A percentile compares a stretch with the other conserved stretches of the same genome.
Conservation (phyloP, 163 green algal species). For the Chlamydomonas reinhardtii region DNA sequence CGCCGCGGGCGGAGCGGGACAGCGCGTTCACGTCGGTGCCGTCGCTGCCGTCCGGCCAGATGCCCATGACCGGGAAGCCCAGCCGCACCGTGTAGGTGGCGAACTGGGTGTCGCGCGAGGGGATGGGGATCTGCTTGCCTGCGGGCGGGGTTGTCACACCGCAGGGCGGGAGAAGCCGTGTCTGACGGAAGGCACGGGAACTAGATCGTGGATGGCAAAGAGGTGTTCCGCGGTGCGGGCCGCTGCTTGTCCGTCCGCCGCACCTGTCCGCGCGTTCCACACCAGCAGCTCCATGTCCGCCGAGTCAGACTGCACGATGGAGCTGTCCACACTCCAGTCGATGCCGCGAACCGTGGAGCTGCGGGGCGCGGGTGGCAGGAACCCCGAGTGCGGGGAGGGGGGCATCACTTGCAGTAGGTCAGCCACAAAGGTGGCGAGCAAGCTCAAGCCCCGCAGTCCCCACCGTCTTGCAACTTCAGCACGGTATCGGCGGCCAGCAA, state of each 20-base stretch:
- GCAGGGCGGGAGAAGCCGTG: too few species aligned
- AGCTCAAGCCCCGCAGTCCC: too few species aligned
- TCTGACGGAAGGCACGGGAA: too few species aligned
- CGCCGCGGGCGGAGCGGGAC: slow-evolving; percentile 36
- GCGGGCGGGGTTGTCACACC: not conserved
- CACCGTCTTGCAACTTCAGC: too few species aligned
- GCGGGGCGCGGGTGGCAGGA: not conserved
- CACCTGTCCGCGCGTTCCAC: slow-evolving; percentile 72
- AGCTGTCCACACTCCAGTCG: slow-evolving; percentile 70
- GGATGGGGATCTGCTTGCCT: slow-evolving; percentile 58
- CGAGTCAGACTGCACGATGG: slow-evolving; percentile 65
- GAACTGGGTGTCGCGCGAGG: slow-evolving; percentile 65
- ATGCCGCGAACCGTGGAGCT: slow-evolving; percentile 68
- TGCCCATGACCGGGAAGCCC: slow-evolving; percentile 81
- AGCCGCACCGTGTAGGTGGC: slow-evolving; percentile 69
- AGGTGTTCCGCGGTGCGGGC: too few species aligned
- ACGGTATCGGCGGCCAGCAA: too few species aligned
- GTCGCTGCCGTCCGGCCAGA: slow-evolving; percentile 68
- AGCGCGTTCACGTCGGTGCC: slow-evolving; percentile 74
- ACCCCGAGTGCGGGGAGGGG: not conserved
- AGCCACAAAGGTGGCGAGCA: too few species aligned
- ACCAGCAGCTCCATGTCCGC: slow-evolving; percentile 73
- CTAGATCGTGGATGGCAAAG: too few species aligned
- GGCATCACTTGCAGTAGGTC: too few species aligned
- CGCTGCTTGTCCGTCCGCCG: too few species aligned